These are phyloP conservation scores for Thyridium curvatum DNA, from an alignment of 2,329 filamentous ascomycete genomes.

Conservation along the genomic window DNA sequence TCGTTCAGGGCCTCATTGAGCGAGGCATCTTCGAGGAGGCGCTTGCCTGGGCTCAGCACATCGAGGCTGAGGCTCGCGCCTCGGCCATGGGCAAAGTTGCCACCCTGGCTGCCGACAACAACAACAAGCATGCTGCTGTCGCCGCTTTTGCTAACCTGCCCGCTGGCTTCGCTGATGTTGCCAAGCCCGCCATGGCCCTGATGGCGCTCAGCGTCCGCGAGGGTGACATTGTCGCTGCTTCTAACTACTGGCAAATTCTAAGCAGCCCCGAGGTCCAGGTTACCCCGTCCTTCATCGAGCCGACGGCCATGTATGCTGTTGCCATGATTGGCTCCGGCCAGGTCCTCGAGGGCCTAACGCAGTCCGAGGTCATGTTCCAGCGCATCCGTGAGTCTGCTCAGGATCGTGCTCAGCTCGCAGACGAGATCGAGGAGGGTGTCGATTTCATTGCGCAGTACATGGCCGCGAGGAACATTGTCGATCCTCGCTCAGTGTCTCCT, in stretches of 20 bases:
- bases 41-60: conserved; percentile 62
- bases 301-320: conserved; percentile 83
- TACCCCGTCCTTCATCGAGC: conserved; percentile 68
- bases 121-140: conserved; percentile 61
- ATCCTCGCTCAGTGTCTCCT: conserved; percentile 38
- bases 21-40: conserved; percentile 67
- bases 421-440: conserved; percentile 82
- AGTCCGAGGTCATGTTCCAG: conserved; percentile 81
- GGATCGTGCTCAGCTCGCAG: conserved; percentile 50
- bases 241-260: conserved; percentile 74
- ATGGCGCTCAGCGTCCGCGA: conserved; percentile 80
- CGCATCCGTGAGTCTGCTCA: conserved; percentile 62
- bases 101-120: conserved; percentile 71
- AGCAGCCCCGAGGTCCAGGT: conserved; percentile 54
- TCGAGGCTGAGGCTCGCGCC: conserved; percentile 52
- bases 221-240: conserved; percentile 71
- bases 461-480: conserved; percentile 45
- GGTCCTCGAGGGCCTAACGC: conserved; percentile 70
- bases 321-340: conserved; percentile 82
- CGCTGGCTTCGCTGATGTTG: conserved; percentile 39
- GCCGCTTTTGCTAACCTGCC: conserved; percentile 58
- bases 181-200: conserved; percentile 67
- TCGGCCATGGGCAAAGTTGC: conserved; percentile 68
- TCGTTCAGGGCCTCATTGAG: conserved; percentile 72
- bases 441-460: conserved; percentile 61